These are phyloP conservation scores for Nematodospora anomalae DNA, from an alignment of 1,139 yeast species.

Conservation along the genomic window DNA sequence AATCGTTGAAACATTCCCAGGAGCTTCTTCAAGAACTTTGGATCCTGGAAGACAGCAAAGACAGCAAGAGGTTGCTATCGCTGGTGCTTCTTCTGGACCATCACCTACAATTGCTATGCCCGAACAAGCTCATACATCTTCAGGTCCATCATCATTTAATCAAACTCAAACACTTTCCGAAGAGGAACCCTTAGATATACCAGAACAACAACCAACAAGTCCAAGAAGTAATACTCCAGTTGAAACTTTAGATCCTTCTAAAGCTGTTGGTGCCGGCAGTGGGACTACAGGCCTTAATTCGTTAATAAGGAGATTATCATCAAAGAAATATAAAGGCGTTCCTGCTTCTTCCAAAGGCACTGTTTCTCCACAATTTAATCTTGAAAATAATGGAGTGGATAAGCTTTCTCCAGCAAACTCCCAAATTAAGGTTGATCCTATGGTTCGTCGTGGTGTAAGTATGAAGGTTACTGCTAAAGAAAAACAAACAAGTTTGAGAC, in stretches of 20 bases:
- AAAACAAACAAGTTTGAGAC: conserved; percentile 29
- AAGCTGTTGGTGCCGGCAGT: conserved; percentile 26
- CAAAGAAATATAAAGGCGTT: conserved; percentile 28
- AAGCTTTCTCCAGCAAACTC: conserved; percentile 14
- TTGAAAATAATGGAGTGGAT: conserved; percentile 7
- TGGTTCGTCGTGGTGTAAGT: conserved; percentile 63
- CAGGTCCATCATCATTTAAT: conserved; percentile 18
- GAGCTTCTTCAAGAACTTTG: conserved; percentile 18
- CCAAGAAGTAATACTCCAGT: conserved; percentile 26
- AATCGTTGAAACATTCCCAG: conserved; percentile 12
- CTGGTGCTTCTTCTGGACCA: conserved; percentile 9
- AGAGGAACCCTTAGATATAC: conserved; percentile 16
- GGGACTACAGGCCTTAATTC: conserved; percentile 36
- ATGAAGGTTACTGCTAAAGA: conserved; percentile 64
- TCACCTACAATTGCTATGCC: conserved; percentile 50
- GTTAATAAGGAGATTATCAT: conserved; percentile 39
- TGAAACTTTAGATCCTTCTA: conserved; percentile 35
- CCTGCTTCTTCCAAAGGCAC: conserved; percentile 19
- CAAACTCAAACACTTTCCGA: conserved; percentile 19
- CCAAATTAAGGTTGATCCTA: conserved; percentile 35
- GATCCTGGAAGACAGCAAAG: conserved; percentile 18
- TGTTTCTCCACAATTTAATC: conserved; percentile 12
- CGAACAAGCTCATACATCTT: conserved; percentile 68
- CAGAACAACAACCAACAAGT: conserved; percentile 39
- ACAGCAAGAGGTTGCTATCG: conserved; percentile 1